phyloP scores from a whole-genome alignment of 2,329 filamentous ascomycete species.

The Thermothelomyces thermophilus region DNA sequence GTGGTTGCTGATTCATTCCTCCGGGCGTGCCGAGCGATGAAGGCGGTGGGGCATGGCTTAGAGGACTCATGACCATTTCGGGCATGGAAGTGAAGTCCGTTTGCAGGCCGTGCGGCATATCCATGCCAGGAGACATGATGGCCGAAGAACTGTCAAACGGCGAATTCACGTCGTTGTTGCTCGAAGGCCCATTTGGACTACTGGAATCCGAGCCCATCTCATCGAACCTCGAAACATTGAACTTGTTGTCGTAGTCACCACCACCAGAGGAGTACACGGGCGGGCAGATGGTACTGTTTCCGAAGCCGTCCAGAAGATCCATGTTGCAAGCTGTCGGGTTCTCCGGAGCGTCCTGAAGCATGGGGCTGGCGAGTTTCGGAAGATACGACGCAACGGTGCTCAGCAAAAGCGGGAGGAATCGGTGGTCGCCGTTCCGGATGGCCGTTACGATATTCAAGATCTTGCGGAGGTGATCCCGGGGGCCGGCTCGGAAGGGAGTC shows the following conservation, averaged over 20 bases:
- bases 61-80: constrained; percentile 48
- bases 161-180: constrained; percentile 39
- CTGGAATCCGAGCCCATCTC: constrained; percentile 35
- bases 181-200: constrained; percentile 30
- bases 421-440: constrained; percentile 67
- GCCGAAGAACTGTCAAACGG: constrained; percentile 48
- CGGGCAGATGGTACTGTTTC: constrained; percentile 55
- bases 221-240: constrained; percentile 36
- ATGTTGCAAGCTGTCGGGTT: constrained; percentile 38
- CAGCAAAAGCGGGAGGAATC: constrained; percentile 70
- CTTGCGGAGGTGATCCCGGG: constrained; percentile 66
- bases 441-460: constrained; percentile 61
- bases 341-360: constrained; percentile 54
- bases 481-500: constrained; percentile 57
- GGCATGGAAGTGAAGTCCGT: constrained; percentile 43
- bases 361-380: constrained; percentile 54
- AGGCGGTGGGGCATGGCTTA: constrained; percentile 33
- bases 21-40: constrained; percentile 22
- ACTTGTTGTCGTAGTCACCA: constrained; percentile 45
- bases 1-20: constrained; percentile 24
- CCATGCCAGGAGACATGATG: constrained; percentile 47
- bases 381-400: constrained; percentile 69
- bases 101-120: constrained; percentile 39
- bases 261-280: constrained; percentile 42
- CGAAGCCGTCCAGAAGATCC: constrained; percentile 62